A percentile compares a stretch with the other conserved stretches of the same genome.
phyloP scores from a whole-genome alignment of 2,329 filamentous ascomycete genomes.

The Waltergamsia citrina region DNA sequence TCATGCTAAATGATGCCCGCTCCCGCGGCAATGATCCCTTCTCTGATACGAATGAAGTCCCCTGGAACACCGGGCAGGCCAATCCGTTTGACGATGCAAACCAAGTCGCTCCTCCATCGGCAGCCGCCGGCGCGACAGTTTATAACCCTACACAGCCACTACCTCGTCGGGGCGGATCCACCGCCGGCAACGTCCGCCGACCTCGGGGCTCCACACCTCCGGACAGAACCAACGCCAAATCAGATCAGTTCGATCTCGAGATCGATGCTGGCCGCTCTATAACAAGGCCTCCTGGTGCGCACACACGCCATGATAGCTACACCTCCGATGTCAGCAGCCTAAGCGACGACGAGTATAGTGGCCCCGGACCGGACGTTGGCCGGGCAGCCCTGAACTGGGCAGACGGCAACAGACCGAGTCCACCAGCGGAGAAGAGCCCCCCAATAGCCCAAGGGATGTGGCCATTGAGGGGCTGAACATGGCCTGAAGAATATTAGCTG shows the following conservation, averaged over 20 bases:
- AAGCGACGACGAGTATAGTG: not conserved
- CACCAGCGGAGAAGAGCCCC: too few species aligned
- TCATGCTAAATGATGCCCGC: constrained; percentile 21
- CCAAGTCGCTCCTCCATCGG: not conserved
- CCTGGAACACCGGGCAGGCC: constrained; percentile 20
- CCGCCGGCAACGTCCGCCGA: not conserved
- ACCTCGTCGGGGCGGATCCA: not conserved
- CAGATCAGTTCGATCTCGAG: constrained; percentile 58
- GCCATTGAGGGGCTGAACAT: too few species aligned
- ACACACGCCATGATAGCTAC: constrained; percentile 15
- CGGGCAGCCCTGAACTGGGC: not conserved
- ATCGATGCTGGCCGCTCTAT: too few species aligned
- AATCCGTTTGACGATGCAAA: not conserved
- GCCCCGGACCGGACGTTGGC: not conserved
- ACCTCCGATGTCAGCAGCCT: constrained; percentile 10
- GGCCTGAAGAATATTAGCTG: too few species aligned
- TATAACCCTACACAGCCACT: too few species aligned
- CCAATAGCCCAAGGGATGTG: too few species aligned
- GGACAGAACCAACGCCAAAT: constrained; percentile 28
- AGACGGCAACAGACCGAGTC: not conserved
- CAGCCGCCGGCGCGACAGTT: not conserved
- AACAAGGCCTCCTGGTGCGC: constrained; percentile 4
- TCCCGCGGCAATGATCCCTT: constrained; percentile 28
- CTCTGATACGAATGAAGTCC: constrained; percentile 35
- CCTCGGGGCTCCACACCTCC: not conserved